These are phyloP conservation scores for Hypoxylon intermedium DNA, from an alignment of 495 filamentous ascomycete species.

Conservation along the genomic window DNA sequence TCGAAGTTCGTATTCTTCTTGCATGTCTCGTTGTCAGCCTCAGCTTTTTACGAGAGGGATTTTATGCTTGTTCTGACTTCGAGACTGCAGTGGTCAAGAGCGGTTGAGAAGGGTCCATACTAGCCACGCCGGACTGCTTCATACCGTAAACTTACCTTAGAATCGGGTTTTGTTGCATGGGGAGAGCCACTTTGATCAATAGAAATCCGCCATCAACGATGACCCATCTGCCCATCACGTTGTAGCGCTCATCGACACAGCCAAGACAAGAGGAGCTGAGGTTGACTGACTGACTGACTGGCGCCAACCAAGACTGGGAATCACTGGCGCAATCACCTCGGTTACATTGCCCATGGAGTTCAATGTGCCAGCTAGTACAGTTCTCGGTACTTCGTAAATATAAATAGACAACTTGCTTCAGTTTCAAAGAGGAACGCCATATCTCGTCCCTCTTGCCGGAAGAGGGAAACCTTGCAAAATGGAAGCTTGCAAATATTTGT, in stretches of 20 bases:
- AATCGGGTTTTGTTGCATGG: not conserved
- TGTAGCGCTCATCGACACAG: not conserved
- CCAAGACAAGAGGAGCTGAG: not conserved
- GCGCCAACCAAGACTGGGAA: conserved; percentile 15
- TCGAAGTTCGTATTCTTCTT: conserved; percentile 31
- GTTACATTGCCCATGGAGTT: conserved; percentile 28
- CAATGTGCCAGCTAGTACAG: conserved; percentile 12
- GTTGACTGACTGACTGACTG: not conserved
- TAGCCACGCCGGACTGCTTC: conserved; percentile 21
- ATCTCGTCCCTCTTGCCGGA: too few species aligned
- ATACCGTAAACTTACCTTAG: conserved; percentile 15
- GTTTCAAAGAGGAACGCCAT: not conserved
- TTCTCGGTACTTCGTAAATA: conserved; percentile 19
- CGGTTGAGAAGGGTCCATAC: conserved; percentile 26
- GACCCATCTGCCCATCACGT: not conserved
- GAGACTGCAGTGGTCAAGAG: conserved; percentile 7
- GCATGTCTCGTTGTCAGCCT: conserved; percentile 32
- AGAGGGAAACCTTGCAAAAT: too few species aligned
- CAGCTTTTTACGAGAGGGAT: conserved; percentile 38
- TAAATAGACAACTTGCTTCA: conserved; percentile 22
- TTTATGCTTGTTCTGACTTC: conserved; percentile 21
- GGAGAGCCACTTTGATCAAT: not conserved
- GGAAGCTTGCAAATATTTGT: too few species aligned
- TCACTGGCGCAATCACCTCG: conserved; percentile 24
- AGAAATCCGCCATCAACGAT: not conserved